Conservation (phyloP, 1,284 basidiomycete genomes). For the Pyrrhoderma lamaoense region DNA sequence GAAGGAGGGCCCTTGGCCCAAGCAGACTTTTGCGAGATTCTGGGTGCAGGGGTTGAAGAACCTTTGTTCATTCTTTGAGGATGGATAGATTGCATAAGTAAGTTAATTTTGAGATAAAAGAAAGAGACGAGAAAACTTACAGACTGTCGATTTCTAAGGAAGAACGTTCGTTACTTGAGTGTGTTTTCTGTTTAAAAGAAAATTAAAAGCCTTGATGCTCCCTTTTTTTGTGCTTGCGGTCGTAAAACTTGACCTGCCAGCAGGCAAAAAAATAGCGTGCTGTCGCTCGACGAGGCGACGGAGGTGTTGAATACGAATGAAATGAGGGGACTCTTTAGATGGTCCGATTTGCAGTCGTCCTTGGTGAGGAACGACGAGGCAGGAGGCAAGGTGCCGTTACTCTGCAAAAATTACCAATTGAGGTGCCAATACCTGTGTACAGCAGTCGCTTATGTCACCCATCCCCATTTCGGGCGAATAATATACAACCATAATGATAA, state of each 20-base stretch:
- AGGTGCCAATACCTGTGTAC: too few species aligned
- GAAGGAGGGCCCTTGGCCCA: constrained; percentile 73
- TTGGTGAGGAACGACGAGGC: constrained; percentile 10
- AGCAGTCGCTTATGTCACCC: too few species aligned
- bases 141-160: constrained; percentile 36
- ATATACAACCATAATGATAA: too few species aligned
- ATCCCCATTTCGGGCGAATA: too few species aligned
- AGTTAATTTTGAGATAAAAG: constrained; percentile 15
- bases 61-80: constrained; percentile 76
- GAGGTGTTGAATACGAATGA: too few species aligned
- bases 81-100: constrained; percentile 10
- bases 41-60: constrained; percentile 61
- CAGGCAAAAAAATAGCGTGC: constrained; percentile 51
- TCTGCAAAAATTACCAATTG: too few species aligned
- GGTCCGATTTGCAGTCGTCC: constrained; percentile 6
- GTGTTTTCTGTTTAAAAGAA: constrained; percentile 8
- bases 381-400: constrained; percentile 1
- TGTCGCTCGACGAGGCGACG: too few species aligned
- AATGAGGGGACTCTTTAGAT: neutral
- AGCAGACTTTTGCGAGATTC: constrained; percentile 71
- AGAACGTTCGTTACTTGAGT: too few species aligned
- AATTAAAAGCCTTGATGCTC: constrained; percentile 13
- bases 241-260: constrained; percentile 83
- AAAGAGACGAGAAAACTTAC: constrained; percentile 33
- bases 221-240: constrained; percentile 32